phyloP scores from a whole-genome alignment of 768 basidiomycete species.

The Mycena vulgaris region DNA sequence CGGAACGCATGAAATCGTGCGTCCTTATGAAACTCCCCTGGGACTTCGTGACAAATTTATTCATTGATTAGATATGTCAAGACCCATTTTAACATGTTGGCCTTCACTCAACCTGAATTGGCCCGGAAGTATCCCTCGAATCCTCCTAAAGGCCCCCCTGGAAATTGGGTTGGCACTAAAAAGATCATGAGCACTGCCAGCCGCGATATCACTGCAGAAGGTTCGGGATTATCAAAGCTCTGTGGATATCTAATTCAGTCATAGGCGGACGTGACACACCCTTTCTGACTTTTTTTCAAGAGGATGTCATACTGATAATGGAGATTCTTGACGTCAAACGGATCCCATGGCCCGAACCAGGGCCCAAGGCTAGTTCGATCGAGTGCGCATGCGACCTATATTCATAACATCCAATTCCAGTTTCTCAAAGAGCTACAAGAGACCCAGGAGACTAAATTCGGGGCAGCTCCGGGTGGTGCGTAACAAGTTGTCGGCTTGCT shows the following conservation, averaged over 20 bases:
- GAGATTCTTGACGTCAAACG: conserved; percentile 41
- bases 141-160: conserved; percentile 18
- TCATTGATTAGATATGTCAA: conserved; percentile 36
- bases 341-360: conserved; percentile 37
- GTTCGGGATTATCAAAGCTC: not conserved
- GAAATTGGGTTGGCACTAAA: conserved; percentile 40
- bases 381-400: too few species aligned
- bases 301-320: conserved; percentile 32
- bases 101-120: conserved; percentile 40
- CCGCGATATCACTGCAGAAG: conserved; percentile 40
- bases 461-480: conserved; percentile 31
- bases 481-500: too few species aligned
- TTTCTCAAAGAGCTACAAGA: conserved; percentile 30
- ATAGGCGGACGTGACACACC: conserved; percentile 32
- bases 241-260: not conserved
- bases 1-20: conserved; percentile 27
- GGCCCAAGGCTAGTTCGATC: conserved; percentile 22
- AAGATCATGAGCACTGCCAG: conserved; percentile 36
- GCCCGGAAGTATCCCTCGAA: conserved; percentile 15
- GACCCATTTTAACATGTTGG: conserved; percentile 37
- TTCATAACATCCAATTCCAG: conserved; percentile 1
- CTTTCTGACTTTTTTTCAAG: conserved; percentile 26
- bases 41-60: not conserved
- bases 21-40: not conserved
- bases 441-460: conserved; percentile 38